Evolutionary conservation across 176 grass and related monocot species (phyloP).

Genomic region (Carex scoparia): DNA sequence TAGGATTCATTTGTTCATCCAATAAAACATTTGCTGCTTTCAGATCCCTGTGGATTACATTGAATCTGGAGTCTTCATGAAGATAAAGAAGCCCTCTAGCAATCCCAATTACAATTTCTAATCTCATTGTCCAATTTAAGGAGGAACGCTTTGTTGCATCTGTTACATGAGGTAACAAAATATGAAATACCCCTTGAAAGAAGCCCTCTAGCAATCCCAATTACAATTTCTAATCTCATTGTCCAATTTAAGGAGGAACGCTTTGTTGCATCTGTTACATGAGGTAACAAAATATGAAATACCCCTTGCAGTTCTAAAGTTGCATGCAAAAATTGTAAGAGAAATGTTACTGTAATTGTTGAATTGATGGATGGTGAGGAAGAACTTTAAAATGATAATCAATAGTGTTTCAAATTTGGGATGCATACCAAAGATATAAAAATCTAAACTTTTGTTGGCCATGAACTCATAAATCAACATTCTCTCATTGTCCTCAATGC

Average conservation of each 20-base stretch:
- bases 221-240: constrained; percentile 46
- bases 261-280: constrained; percentile 21
- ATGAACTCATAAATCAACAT: constrained; percentile 55
- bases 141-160: constrained; percentile 10
- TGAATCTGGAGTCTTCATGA: constrained; percentile 56
- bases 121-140: constrained; percentile 39
- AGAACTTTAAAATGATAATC: neutral
- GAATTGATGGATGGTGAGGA: neutral
- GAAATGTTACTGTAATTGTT: neutral
- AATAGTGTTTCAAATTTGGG: neutral
- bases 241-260: constrained; percentile 32
- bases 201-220: constrained; percentile 49
- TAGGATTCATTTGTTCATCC: constrained; percentile 48
- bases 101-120: constrained; percentile 46
- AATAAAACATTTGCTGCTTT: constrained; percentile 63
- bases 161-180: constrained; percentile 2
- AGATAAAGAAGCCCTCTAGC: constrained; percentile 64
- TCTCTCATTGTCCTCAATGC: constrained; percentile 42
- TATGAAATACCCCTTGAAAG: constrained; percentile 10
- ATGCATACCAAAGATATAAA: constrained; percentile 41
- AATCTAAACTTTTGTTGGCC: constrained; percentile 52
- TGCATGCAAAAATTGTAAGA: neutral
- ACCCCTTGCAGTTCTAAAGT: neutral
- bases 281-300: neutral
- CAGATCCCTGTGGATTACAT: constrained; percentile 49